Evolutionary conservation across 129 eudicot genomes (phyloP), one percentile per base, ranked within the genome.

Genomic region (Tagetes erecta): DNA sequence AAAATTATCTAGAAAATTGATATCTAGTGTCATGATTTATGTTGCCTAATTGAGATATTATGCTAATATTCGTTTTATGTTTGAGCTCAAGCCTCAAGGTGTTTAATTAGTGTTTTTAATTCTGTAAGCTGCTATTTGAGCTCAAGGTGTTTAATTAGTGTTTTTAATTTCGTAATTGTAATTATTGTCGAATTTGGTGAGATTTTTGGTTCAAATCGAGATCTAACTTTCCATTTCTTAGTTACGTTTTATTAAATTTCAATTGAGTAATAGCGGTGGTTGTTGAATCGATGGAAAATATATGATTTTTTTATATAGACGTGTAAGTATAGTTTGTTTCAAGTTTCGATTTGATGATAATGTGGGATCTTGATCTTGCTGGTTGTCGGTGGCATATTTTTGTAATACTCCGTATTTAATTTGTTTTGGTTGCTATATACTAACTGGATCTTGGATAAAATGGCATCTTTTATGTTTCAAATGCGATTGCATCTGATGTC

Each of bases 291-390:
- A 72, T 55, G 40, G 74, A 40, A 78, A 45, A 68, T 57, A 77
- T 77, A 74, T 60, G 31, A 62, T 4, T 46, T 14, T 41, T 45
- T 55, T 59, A 39, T 59, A 35, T 47, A 64, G 78, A 78, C 80
- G 81, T 83, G 86, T 75, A 75, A 34, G 53, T 63, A 33, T 78
- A 74, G 70, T 73, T 67, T 6, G 80, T 67, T 82, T 46, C 71
- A 82, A 67, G 82, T 52, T 67, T 78, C 63, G 13, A 40, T 76
- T 31, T 72, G 20, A 51, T 67, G 31, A 51, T 38, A 55, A 64
- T 10, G 33, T 71, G 68, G 27, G 8, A 44, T 44, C 49, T 44
- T 44, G 49, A 44, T 40, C 27, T 9, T 53, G 33, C 3, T 36
- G 44, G 40, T 58, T 52, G 70, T 80, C 83, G 70, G 83, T 67